These are phyloP conservation scores for Peterozyma xylosa DNA, from an alignment of 805 yeast genomes.

Conservation along the genomic window DNA sequence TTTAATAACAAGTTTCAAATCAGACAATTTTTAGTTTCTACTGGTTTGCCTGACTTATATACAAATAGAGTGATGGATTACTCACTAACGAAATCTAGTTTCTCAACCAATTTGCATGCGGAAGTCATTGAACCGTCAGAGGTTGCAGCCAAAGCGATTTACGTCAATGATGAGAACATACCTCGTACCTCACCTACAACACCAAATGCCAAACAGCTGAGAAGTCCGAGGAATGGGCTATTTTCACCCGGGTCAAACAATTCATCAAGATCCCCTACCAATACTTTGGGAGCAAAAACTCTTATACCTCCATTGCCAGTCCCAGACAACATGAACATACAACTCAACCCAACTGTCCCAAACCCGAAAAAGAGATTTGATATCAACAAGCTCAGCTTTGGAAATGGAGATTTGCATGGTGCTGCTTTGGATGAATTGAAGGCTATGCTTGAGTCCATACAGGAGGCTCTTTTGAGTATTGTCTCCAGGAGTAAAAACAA, in stretches of 20 bases:
- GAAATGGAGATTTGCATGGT: neutral
- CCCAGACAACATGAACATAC: constrained; percentile 7
- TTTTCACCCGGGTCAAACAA: neutral
- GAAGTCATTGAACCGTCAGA: too few relatives aligned
- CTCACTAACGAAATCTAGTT: too few relatives aligned
- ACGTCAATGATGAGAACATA: too few relatives aligned
- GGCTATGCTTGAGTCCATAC: constrained; percentile 7
- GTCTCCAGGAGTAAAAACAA: constrained; percentile 8
- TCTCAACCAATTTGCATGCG: too few relatives aligned
- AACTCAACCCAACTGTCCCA: constrained; percentile 7
- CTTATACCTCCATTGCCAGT: constrained; percentile 9
- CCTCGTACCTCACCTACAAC: too few relatives aligned
- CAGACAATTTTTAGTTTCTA: too few relatives aligned
- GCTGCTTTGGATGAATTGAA: constrained; percentile 7
- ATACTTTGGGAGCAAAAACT: neutral
- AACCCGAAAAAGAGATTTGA: constrained; percentile 8
- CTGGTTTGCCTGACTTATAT: too few relatives aligned
- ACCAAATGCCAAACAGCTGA: too few relatives aligned
- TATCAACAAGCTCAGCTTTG: constrained; percentile 5
- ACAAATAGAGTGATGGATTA: too few relatives aligned
- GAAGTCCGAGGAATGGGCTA: too few relatives aligned
- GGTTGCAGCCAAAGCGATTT: too few relatives aligned
- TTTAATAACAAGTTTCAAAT: too few relatives aligned
- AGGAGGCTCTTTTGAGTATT: constrained; percentile 6
- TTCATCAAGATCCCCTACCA: neutral